phyloP scores from a whole-genome alignment of 2,329 filamentous ascomycete species.

The Trichophyton schoenleinii region DNA sequence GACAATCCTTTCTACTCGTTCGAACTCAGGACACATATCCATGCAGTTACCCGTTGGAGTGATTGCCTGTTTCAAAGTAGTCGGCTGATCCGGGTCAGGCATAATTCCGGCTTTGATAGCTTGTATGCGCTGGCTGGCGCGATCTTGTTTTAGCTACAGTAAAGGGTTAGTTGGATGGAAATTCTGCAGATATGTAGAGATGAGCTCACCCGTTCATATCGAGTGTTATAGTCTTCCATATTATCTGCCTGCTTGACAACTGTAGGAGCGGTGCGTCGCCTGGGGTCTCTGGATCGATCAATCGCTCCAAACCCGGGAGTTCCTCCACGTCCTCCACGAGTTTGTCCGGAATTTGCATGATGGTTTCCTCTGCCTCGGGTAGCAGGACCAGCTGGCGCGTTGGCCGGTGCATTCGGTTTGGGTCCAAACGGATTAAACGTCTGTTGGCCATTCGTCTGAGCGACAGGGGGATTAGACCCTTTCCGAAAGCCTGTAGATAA shows the following conservation, averaged over 20 bases:
- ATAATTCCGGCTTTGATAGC: slow-evolving; percentile 44
- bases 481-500: neutral
- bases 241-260: neutral
- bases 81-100: slow-evolving; percentile 49
- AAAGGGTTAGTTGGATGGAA: neutral
- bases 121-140: slow-evolving; percentile 38
- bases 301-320: slow-evolving; percentile 3
- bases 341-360: neutral
- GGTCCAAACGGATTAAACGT: neutral
- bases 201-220: slow-evolving; percentile 14
- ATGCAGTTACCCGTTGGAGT: slow-evolving; percentile 49
- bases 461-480: neutral
- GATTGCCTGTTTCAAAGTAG: slow-evolving; percentile 47
- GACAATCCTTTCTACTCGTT: slow-evolving; percentile 48
- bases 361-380: neutral
- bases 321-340: neutral
- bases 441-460: neutral
- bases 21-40: slow-evolving; percentile 53
- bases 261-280: slow-evolving; percentile 1
- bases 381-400: neutral
- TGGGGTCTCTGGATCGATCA: slow-evolving; percentile 13
- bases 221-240: slow-evolving; percentile 11
- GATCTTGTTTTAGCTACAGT: slow-evolving; percentile 37
- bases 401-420: neutral
- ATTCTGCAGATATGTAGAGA: neutral